A percentile compares a stretch with the other conserved stretches of the same genome.
Conservation (phyloP, 768 basidiomycete species). For the Cystofilobasidium macerans region DNA sequence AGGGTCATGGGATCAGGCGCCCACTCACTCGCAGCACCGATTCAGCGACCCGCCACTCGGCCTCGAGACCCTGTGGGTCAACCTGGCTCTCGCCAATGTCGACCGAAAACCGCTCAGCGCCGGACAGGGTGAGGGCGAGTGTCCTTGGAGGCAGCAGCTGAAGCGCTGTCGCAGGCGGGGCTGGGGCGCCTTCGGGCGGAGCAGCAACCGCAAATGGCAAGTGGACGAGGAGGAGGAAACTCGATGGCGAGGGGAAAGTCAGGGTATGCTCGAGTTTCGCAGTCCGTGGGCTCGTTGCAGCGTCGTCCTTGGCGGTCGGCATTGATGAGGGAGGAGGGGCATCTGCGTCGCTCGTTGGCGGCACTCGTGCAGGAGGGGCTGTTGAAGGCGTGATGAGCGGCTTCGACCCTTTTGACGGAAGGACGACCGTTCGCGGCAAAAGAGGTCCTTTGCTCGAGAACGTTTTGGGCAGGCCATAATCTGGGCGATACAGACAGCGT, state of each 20-base stretch:
- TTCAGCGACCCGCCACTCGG: neutral
- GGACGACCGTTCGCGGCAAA: constrained; percentile 15
- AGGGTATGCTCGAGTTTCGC: neutral
- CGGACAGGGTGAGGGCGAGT: neutral
- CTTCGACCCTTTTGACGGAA: constrained; percentile 1
- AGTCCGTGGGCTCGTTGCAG: neutral
- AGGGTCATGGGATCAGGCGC: neutral
- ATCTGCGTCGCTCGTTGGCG: neutral
- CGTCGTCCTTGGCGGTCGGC: neutral
- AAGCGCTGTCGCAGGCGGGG: neutral
- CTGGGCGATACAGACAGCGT: neutral
- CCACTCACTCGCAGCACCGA: neutral
- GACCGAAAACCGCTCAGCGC: neutral
- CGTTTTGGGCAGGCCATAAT: constrained; percentile 21
- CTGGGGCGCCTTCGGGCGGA: neutral
- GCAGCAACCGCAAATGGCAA: neutral
- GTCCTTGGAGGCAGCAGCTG: neutral
- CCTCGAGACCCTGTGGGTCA: neutral
- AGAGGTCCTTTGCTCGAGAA: constrained; percentile 22
- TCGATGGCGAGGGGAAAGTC: neutral
- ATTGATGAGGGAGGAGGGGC: neutral
- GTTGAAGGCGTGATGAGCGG: constrained; percentile 6
- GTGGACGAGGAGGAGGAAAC: neutral
- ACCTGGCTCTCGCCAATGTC: neutral
- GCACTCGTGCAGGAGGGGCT: neutral